Evolutionary conservation across 2,329 filamentous ascomycete species (phyloP).

Genomic region (Paraconiothyrium sp.): DNA sequence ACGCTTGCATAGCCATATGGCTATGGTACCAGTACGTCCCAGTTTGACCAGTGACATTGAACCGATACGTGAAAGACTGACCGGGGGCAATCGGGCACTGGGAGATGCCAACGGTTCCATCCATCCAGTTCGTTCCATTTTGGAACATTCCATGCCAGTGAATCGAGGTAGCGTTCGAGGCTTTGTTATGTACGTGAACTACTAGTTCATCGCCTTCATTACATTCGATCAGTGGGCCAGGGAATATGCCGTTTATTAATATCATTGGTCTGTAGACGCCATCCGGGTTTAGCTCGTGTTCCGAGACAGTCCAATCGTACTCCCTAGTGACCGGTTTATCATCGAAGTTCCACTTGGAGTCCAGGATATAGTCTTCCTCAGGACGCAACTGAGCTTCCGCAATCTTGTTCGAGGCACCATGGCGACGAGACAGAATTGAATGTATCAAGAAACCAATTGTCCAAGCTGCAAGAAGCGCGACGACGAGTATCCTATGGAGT

Average conservation of each 20-base stretch:
- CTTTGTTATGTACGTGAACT: conserved; percentile 66
- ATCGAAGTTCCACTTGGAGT: conserved; percentile 64
- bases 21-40: conserved; percentile 48
- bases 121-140: conserved; percentile 53
- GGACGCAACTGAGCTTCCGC: conserved; percentile 26
- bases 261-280: conserved; percentile 56
- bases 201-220: conserved; percentile 73
- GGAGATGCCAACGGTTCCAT: conserved; percentile 64
- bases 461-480: conserved; percentile 23
- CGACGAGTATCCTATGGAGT: conserved; percentile 14
- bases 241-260: conserved; percentile 53
- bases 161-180: conserved; percentile 67
- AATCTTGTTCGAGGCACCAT: background rate
- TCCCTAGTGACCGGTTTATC: conserved; percentile 62
- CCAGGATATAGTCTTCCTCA: conserved; percentile 60
- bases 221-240: conserved; percentile 51
- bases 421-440: conserved; percentile 19
- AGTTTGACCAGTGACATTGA: conserved; percentile 47
- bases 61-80: conserved; percentile 38
- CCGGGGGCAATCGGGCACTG: conserved; percentile 67
- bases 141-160: conserved; percentile 72
- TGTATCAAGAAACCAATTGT: conserved; percentile 28
- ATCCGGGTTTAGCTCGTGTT: conserved; percentile 68
- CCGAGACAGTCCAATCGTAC: conserved; percentile 69
- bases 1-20: conserved; percentile 55